Percentiles rank a stretch among this genome's conserved stretches.
These are phyloP conservation scores for Allantophomopsis lycopodina DNA, from an alignment of 2,329 filamentous ascomycete species.

Conservation along the genomic window DNA sequence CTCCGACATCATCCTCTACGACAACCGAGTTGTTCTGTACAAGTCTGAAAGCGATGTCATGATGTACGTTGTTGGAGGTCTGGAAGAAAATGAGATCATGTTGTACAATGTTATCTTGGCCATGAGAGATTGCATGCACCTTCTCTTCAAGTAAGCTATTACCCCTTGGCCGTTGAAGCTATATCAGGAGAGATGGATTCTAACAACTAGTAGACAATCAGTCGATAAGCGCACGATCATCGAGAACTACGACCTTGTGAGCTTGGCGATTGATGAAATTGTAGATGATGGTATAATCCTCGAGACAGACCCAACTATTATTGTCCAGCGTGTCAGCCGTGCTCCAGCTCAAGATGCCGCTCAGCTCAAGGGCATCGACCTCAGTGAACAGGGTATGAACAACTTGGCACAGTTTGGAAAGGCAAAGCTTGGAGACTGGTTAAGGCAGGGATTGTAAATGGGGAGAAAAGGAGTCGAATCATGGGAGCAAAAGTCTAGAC, in stretches of 20 bases:
- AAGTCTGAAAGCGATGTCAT: conserved; percentile 97
- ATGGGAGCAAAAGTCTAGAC: conserved; percentile 1
- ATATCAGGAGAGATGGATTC: background rate
- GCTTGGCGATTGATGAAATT: conserved; percentile 88
- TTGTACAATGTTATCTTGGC: conserved; percentile 90
- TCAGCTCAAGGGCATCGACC: conserved; percentile 84
- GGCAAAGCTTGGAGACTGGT: conserved; percentile 77
- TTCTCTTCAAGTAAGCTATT: conserved; percentile 79
- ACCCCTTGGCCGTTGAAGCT: background rate
- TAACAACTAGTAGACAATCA: conserved; percentile 51
- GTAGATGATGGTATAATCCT: conserved; percentile 93
- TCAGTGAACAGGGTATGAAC: conserved; percentile 89
- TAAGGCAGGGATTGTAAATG: conserved; percentile 65
- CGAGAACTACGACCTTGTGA: conserved; percentile 96
- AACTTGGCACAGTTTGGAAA: conserved; percentile 92
- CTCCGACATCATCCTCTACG: conserved; percentile 93
- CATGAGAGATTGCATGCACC: conserved; percentile 78
- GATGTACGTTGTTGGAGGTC: conserved; percentile 81
- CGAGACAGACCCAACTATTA: conserved; percentile 90
- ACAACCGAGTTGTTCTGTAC: conserved; percentile 92
- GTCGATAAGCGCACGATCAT: conserved; percentile 96
- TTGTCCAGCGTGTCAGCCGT: conserved; percentile 83
- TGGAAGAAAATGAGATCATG: conserved; percentile 93
- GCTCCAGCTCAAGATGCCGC: conserved; percentile 80
- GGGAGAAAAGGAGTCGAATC: background rate